Base-by-base conservation (phyloP, 139 green algal species). In the Chlamydomonas incerta region DNA sequence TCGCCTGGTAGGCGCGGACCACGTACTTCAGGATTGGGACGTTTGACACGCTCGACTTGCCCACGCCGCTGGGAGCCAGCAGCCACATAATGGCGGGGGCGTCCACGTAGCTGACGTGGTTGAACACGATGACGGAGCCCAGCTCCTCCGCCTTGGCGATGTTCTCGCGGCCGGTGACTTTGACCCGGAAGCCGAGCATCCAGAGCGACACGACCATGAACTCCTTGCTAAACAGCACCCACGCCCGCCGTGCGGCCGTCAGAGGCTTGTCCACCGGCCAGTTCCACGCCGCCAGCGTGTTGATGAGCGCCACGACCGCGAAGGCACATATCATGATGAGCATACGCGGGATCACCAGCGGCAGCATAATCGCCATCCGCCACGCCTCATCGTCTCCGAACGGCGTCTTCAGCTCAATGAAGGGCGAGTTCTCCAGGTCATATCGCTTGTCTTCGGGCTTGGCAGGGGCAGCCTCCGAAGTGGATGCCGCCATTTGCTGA, bases 71-170 rank as follows among this genome's bases (percentile, higher is more conserved):
- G 9, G 80, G 80, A 10, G 80, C 80, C 10, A 85, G 47, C 14
- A 85, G 66, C 66, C 67, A 85, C 66, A 85, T 76, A 1, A 85
- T 74, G 9, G 26, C 67, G 6, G 33, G 50, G n/a, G 80, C 80
- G 35, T 86, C 80, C 0, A 86, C 52, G 11, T 79, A 86, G 55
- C 80, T 86, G 50, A 79, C 68, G 35, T 86, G 80, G 66, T 86
- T 86, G 68, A 86, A 86, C 0, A 86, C 55, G 6, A 47, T 33
- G 26, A 86, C 55, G 1, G 80, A 70, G 26, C 80, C 80, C 31
- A 86, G 80, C 50, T 74, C 68, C 80, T 86, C 80, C 18, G 80
- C 80, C 23, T 71, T 58, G 2, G 29, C 20, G 20, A 86, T 71
- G 50, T 86, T 79, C 26, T 86, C 80, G 4, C 80, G 67, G 1